These are phyloP conservation scores for Scedosporium boydii DNA, from an alignment of 2,329 filamentous ascomycete species.

Conservation along the genomic window DNA sequence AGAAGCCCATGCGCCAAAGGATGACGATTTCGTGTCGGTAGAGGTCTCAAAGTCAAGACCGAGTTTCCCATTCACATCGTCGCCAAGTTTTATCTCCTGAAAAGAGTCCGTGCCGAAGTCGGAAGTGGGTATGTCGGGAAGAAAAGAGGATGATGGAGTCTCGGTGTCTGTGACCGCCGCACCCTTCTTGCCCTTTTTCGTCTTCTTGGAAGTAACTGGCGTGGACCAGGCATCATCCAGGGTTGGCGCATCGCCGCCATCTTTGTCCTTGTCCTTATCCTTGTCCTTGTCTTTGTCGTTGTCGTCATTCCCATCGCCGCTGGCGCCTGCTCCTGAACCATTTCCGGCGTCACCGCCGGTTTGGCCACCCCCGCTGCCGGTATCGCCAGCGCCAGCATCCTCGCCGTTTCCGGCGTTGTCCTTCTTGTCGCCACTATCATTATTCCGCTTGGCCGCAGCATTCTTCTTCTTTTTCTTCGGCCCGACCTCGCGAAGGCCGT, in stretches of 20 bases:
- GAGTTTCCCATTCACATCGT: constrained; percentile 47
- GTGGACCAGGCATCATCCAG: constrained; percentile 44
- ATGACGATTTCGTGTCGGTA: constrained; percentile 28
- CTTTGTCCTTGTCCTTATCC: constrained; percentile 14
- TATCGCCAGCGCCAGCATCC: constrained; percentile 19
- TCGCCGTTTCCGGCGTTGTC: constrained; percentile 13
- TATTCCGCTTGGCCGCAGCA: constrained; percentile 6
- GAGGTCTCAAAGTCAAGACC: constrained; percentile 45
- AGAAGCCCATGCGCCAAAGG: constrained; percentile 50
- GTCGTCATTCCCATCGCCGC: background rate
- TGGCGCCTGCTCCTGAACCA: constrained; percentile 6
- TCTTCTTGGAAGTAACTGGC: constrained; percentile 37
- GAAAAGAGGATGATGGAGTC: constrained; percentile 1
- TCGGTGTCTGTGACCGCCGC: constrained; percentile 23
- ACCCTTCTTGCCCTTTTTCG: constrained; percentile 39
- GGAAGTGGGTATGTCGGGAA: constrained; percentile 15
- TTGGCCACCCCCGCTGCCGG: constrained; percentile 15
- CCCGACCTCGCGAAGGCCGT: constrained; percentile 12
- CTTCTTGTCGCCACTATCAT: constrained; percentile 9
- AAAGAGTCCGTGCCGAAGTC: constrained; percentile 44
- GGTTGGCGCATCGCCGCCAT: background rate
- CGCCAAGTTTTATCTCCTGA: constrained; percentile 57
- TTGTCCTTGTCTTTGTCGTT: constrained; percentile 20
- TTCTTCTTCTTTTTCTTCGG: constrained; percentile 14
- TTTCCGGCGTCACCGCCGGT: constrained; percentile 24